These are phyloP conservation scores for Sideroxylon spinosum DNA, from an alignment of 179 eudicot genomes.

Conservation along the genomic window DNA sequence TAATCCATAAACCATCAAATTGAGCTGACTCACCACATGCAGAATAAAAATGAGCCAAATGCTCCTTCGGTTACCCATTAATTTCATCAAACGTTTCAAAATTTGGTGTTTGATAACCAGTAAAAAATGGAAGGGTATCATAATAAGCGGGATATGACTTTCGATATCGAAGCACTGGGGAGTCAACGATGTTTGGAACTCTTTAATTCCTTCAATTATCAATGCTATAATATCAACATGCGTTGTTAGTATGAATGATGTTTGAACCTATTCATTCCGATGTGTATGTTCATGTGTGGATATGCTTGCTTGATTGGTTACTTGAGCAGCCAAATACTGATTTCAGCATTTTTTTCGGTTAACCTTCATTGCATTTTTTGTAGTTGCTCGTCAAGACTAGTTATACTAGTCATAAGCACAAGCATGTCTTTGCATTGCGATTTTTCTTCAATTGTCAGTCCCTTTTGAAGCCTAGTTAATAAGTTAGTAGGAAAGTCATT, in stretches of 20 bases:
- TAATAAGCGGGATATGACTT: background rate
- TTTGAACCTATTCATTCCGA: background rate
- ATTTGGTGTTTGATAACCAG: background rate
- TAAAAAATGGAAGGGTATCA: background rate
- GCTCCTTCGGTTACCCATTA: background rate
- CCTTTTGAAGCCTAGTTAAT: too few species aligned
- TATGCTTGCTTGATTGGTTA: background rate
- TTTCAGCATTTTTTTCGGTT: background rate
- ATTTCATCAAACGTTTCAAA: background rate
- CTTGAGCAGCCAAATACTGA: background rate
- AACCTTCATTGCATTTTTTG: background rate
- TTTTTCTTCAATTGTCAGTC: background rate
- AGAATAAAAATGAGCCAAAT: background rate
- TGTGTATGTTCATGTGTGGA: background rate
- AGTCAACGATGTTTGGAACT: background rate
- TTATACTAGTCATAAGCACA: background rate
- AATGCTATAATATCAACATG: background rate
- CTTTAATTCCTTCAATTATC: background rate
- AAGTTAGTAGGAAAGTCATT: too few species aligned
- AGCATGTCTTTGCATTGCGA: background rate
- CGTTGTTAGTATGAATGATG: background rate
- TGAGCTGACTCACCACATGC: background rate
- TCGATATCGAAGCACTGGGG: background rate
- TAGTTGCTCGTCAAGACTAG: background rate
- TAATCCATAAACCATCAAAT: background rate